These are phyloP conservation scores for Angomonas ambiguus DNA, from an alignment of 208 protist species.

Conservation along the genomic window DNA sequence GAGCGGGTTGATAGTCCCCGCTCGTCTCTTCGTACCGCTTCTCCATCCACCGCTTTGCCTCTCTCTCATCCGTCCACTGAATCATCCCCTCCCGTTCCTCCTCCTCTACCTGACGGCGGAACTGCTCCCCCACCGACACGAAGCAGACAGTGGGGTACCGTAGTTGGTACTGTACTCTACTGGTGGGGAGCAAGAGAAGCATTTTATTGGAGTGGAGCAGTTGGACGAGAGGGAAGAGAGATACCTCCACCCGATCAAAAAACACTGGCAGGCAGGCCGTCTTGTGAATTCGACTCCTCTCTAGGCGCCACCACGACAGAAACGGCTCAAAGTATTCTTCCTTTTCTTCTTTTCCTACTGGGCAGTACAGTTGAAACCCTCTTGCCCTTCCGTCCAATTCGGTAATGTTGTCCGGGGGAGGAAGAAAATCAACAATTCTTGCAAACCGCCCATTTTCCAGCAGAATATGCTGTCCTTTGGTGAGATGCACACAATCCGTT, in stretches of 20 bases:
- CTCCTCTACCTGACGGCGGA: not conserved
- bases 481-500: constrained; percentile 13
- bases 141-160: constrained; percentile 30
- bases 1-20: not conserved
- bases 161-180: not conserved
- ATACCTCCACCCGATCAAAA: constrained; percentile 17
- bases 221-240: constrained; percentile 29
- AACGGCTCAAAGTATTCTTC: not conserved
- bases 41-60: not conserved
- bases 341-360: not conserved
- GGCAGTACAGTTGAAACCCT: not conserved
- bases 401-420: constrained; percentile 16
- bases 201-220: not conserved
- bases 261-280: constrained; percentile 21
- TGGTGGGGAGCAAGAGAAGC: constrained; percentile 28
- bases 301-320: not conserved
- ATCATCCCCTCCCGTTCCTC: not conserved
- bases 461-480: constrained; percentile 23
- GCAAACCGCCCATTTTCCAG: constrained; percentile 23
- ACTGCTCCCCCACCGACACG: constrained; percentile 25
- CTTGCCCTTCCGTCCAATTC: not conserved
- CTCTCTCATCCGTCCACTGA: no score
- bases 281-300: not conserved
- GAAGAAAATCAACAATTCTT: constrained; percentile 32
- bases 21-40: not conserved